Base-by-base conservation (phyloP, 768 basidiomycete species). In the Lactifluus subvellereus region DNA sequence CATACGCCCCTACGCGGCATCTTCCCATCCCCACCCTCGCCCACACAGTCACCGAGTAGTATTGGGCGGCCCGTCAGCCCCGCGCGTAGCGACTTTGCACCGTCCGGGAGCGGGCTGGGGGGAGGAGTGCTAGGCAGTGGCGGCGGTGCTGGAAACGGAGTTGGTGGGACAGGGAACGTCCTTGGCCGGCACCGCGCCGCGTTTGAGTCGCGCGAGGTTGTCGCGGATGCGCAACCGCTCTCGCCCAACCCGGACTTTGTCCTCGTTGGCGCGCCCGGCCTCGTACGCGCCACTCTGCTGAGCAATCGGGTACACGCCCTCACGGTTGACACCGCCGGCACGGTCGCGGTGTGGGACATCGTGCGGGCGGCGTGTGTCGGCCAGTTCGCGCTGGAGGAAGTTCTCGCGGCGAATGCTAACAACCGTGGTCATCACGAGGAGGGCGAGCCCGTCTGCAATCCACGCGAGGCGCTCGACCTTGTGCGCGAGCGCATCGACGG, bases 401-500 rank as follows among this genome's bases (percentile, higher is more conserved):
- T 94, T 20, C 79, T 82, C 50, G 77, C 78, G 18, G 82, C 82
- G 35, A 58, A 40, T 3, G 20, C 14, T 30, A 58, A 50, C 5
- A 47, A n/a, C 10, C 6, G 33, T 22, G 43, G 27, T 8, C 51
- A 47, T 22, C 71, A n/a, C 67, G 67, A 52, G 67, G 70, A 57
- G 67, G 69, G 61, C 75, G 76, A 54, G 49, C 73, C 69, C 57
- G 84, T 85, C 57, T 76, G 80, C 54, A 89, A 88, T 69, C 89
- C 91, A 8, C 74, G 89, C 50, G 94, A 96, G 69, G 86, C 88
- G 5, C 76, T 99, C 56, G 96, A 98, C 73, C 81, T 84, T 47
- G 92, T 98, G 20, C 80, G 88, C 61, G 92, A 93, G 70, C 78
- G 91, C 43, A 90, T 98, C n/a, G 97, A 99, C 70, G 95, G 96